Evolutionary conservation across 2,329 filamentous ascomycete genomes (phyloP), one percentile per base, ranked within the genome.

Genomic region (Aspergillus awamori): DNA sequence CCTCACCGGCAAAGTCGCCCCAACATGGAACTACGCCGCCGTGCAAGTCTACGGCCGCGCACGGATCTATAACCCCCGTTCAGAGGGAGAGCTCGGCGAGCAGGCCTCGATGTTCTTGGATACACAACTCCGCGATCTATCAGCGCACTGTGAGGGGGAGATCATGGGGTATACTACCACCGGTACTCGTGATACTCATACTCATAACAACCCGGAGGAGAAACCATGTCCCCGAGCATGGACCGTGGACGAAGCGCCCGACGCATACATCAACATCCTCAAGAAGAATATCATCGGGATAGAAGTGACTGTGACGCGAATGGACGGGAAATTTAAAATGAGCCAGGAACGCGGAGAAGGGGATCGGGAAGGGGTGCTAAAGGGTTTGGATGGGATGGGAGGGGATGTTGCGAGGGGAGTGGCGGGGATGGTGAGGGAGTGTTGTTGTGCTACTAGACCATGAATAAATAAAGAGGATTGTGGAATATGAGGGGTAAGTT

Each of bases 21-120:
- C 87, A 0, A 91, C 88, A 0, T 90, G 88, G 88, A 87, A 91
- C 72, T 91, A 90, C 67, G 79, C 85, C 0, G 86, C 87, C 0
- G 87, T 82, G 0, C 86, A 90, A 72, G 85, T 80, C 0, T 89
- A 89, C 65, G 88, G 88, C 1, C 80, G 73, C 1, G 83, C 84
- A 1, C 83, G 63, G 0, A 74, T 89, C 4, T 85, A 82, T 64
- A 82, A 76, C 59, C 83, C 89, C 11, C 33, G 33, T 36, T 13
- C 33, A 4, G 33, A 36, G 59, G 68, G 81, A 5, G 39, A 17
- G 24, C 79, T 79, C 49, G 70, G 79, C 0, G 67, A 75, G 0
- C 78, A 81, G 22, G 84, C 85, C 0, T 68, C 70, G 0, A 61
- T 63, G 0, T 89, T 84, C 58, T 71, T 90, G 10, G 80, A 83